Percentiles rank a stretch among this genome's conserved stretches.
Conservation (phyloP, 495 filamentous ascomycete species). For the Mycothermus thermophilus region DNA sequence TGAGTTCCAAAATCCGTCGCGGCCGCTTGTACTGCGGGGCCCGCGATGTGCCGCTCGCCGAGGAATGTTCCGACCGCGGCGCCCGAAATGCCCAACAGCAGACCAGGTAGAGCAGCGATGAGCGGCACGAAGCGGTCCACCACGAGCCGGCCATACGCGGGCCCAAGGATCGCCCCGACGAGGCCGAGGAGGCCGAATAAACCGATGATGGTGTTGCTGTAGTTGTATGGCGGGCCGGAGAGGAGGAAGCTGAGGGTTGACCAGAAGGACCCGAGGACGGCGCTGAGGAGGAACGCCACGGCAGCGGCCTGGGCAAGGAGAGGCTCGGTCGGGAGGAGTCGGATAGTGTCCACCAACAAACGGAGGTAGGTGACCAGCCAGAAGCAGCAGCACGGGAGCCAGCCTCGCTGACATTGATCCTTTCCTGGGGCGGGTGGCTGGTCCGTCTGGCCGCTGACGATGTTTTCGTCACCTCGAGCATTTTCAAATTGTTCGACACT, state of each 20-base stretch:
- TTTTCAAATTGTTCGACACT: too few species aligned
- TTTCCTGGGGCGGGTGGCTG: too few species aligned
- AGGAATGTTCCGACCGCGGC: conserved; percentile 57
- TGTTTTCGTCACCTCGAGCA: background rate
- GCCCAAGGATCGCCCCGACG: conserved; percentile 48
- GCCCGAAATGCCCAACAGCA: conserved; percentile 43
- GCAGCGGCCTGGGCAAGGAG: conserved; percentile 46
- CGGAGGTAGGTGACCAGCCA: too few species aligned
- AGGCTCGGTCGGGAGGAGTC: conserved; percentile 48
- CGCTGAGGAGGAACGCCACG: conserved; percentile 28
- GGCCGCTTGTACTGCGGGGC: conserved; percentile 62
- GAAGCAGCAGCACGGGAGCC: too few species aligned
- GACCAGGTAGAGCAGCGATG: conserved; percentile 50
- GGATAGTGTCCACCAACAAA: conserved; percentile 49
- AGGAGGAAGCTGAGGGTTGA: conserved; percentile 75
- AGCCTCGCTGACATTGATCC: too few species aligned
- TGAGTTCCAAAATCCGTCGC: conserved; percentile 61
- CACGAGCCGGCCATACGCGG: conserved; percentile 53
- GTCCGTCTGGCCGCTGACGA: too few species aligned
- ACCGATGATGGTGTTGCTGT: conserved; percentile 52
- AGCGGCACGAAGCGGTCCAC: conserved; percentile 56
- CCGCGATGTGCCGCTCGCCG: conserved; percentile 51
- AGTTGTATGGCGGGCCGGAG: conserved; percentile 52
- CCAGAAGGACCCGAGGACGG: conserved; percentile 45
- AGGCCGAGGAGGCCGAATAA: conserved; percentile 70